A percentile compares a stretch with the other conserved stretches of the same genome.
Evolutionary conservation across 2,329 filamentous ascomycete species (phyloP).

Genomic region (Aureobasidium zeae): DNA sequence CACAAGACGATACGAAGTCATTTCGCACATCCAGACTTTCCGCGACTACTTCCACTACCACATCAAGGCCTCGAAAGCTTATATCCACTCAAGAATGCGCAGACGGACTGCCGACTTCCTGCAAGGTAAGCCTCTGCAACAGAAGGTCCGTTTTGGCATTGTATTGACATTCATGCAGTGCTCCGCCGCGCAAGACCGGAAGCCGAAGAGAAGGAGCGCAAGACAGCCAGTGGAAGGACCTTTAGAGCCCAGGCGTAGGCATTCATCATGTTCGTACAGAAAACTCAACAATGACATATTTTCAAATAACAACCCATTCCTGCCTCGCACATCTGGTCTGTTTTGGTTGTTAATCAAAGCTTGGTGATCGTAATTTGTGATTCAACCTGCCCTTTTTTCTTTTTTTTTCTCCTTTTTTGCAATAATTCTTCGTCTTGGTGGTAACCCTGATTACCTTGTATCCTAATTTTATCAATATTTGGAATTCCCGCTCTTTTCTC

Average conservation of each 20-base stretch:
- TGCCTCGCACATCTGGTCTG: no score
- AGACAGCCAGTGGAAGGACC: constrained; percentile 92
- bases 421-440: no score
- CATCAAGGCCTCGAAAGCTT: constrained; percentile 98
- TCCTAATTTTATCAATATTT: no score
- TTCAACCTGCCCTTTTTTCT: no score
- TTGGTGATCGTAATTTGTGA: no score
- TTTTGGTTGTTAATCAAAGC: no score
- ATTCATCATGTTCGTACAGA: constrained; percentile 6
- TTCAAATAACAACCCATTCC: no score
- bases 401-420: no score
- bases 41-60: constrained; percentile 99
- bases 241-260: constrained; percentile 56
- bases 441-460: no score
- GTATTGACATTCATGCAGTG: constrained; percentile 47
- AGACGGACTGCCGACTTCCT: constrained; percentile 96
- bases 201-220: constrained; percentile 92
- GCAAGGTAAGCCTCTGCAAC: constrained; percentile 57
- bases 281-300: constrained; percentile 2
- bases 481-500: no score
- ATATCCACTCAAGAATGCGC: constrained; percentile 97
- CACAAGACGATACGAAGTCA: constrained; percentile 86
- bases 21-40: constrained; percentile 99
- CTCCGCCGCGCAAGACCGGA: constrained; percentile 90
- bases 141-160: background rate